phyloP scores from a whole-genome alignment of 2,329 filamentous ascomycete species.

The Ceratocystiopsis brevicomis region DNA sequence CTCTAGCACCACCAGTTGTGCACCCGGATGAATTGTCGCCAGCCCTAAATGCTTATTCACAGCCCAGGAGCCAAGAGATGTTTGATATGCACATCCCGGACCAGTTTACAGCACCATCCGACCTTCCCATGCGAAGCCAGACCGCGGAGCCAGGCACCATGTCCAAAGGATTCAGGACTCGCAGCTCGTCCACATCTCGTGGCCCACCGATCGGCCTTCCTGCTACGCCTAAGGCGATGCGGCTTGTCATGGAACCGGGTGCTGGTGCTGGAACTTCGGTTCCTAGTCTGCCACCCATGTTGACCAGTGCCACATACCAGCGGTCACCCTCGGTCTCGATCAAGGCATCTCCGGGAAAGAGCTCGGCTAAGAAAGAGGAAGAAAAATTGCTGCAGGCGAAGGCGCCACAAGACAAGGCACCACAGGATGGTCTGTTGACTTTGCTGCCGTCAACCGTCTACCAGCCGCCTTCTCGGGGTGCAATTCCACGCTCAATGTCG shows the following conservation, averaged over 20 bases:
- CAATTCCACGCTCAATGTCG: slow-evolving; percentile 42
- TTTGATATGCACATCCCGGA: slow-evolving; percentile 24
- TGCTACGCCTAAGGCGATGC: slow-evolving; percentile 81
- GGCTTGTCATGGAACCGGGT: slow-evolving; percentile 49
- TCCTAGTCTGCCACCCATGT: slow-evolving; percentile 33
- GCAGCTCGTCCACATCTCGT: slow-evolving; percentile 29
- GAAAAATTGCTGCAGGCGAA: slow-evolving; percentile 5
- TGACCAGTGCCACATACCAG: slow-evolving; percentile 22
- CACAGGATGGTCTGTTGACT: slow-evolving; percentile 17
- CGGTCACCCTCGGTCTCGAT: slow-evolving; percentile 13
- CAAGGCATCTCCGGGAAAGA: slow-evolving; percentile 9
- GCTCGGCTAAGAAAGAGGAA: slow-evolving; percentile 14
- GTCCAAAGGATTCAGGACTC: slow-evolving; percentile 12
- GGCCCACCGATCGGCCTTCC: slow-evolving; percentile 55
- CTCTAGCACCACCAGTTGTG: slow-evolving; percentile 62
- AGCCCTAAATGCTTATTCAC: slow-evolving; percentile 3
- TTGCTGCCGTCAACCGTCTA: slow-evolving; percentile 41
- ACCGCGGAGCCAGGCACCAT: slow-evolving; percentile 40
- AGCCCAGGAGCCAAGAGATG: slow-evolving; percentile 10
- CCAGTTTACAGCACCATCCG: slow-evolving; percentile 18
- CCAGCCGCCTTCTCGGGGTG: slow-evolving; percentile 27
- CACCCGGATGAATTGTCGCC: slow-evolving; percentile 43
- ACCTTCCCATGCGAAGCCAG: slow-evolving; percentile 38
- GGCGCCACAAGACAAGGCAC: slow-evolving; percentile 6
- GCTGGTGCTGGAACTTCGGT: slow-evolving; percentile 21